These are phyloP conservation scores for Oxytropis ochrocephala DNA, from an alignment of 306 rosid species.

Conservation along the genomic window DNA sequence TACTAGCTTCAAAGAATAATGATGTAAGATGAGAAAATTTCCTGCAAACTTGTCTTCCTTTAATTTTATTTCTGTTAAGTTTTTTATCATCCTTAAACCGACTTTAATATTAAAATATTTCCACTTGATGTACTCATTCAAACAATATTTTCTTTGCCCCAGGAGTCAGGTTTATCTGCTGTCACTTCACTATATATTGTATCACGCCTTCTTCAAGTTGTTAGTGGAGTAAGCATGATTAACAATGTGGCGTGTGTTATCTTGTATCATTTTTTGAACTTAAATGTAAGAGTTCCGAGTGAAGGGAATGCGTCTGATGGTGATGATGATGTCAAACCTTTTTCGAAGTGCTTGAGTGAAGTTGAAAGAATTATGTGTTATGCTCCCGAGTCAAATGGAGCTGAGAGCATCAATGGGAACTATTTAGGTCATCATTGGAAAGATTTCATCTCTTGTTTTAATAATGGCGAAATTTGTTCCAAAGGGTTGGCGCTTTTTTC, in stretches of 20 bases:
- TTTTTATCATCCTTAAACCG: background rate
- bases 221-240: conserved; percentile 52
- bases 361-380: conserved; percentile 26
- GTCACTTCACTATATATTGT: conserved; percentile 50
- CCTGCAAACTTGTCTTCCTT: conserved; percentile 18
- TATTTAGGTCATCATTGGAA: conserved; percentile 21
- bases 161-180: conserved; percentile 59
- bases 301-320: conserved; percentile 28
- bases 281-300: conserved; percentile 22
- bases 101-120: background rate
- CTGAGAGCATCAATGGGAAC: conserved; percentile 20
- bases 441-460: conserved; percentile 25
- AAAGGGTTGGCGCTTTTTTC: conserved; percentile 42
- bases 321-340: conserved; percentile 19
- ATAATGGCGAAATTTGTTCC: conserved; percentile 16
- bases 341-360: conserved; percentile 34
- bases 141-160: conserved; percentile 18
- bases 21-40: conserved; percentile 48
- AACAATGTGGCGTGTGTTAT: conserved; percentile 53
- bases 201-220: conserved; percentile 70
- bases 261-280: conserved; percentile 36
- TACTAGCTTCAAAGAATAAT: conserved; percentile 36
- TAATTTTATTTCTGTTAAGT: background rate
- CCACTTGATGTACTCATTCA: conserved; percentile 22
- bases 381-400: conserved; percentile 34